Conservation (phyloP, 805 yeast species). For the Spathaspora arborariae region DNA sequence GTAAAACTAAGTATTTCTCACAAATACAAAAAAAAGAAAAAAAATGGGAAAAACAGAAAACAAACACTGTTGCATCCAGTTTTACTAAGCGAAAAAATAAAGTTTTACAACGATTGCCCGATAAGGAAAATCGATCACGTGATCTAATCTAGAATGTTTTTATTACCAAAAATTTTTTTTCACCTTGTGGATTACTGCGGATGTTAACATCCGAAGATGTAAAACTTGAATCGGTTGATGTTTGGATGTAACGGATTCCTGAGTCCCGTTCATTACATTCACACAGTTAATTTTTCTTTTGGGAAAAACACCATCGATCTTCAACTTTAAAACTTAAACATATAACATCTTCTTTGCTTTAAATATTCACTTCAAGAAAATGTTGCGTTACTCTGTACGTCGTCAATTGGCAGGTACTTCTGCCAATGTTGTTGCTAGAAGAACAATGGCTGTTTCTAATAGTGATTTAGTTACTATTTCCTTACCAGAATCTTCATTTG, state of each 20-base stretch:
- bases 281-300: background rate
- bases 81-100: background rate
- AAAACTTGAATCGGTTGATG: background rate
- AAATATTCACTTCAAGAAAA: background rate
- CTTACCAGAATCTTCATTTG: constrained; percentile 79
- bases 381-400: constrained; percentile 5
- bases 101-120: background rate
- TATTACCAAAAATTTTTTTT: background rate
- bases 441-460: constrained; percentile 33
- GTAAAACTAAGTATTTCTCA: too few species aligned
- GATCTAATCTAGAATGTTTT: background rate
- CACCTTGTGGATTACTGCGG: background rate
- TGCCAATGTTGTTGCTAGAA: constrained; percentile 15
- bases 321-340: background rate
- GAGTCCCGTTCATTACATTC: background rate
- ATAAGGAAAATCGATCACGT: background rate
- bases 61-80: background rate
- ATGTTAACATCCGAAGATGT: background rate
- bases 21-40: too few species aligned
- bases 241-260: background rate
- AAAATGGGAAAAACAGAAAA: too few species aligned
- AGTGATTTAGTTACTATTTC: constrained; percentile 46
- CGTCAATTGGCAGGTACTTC: constrained; percentile 13
- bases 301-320: background rate
- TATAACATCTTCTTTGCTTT: background rate